phyloP scores from a whole-genome alignment of 768 basidiomycete genomes.

The Naganishia antarctica region DNA sequence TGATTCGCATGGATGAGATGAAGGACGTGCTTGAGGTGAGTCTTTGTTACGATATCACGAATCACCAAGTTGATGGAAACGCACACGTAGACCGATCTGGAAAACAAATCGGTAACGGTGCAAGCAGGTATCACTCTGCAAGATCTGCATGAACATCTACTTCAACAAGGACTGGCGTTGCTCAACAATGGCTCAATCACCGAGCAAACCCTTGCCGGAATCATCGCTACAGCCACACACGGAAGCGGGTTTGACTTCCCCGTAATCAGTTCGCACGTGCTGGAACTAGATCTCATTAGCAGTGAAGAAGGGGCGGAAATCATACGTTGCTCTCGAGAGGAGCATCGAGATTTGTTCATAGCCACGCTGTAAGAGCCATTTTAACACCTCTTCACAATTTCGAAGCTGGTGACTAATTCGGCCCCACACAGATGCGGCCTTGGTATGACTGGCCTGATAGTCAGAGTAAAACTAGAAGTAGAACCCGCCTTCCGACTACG shows the following conservation, averaged over 20 bases:
- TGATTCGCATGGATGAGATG: constrained; percentile 68
- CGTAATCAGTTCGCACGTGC: constrained; percentile 54
- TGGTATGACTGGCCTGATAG: constrained; percentile 80
- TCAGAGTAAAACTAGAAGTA: constrained; percentile 64
- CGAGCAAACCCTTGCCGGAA: constrained; percentile 87
- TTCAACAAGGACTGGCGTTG: constrained; percentile 69
- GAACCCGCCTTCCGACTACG: constrained; percentile 75
- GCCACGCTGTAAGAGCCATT: constrained; percentile 60
- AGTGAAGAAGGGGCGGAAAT: constrained; percentile 16
- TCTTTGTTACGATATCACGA: neutral
- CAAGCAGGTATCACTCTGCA: constrained; percentile 57
- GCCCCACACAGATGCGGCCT: constrained; percentile 60
- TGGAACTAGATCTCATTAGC: constrained; percentile 17
- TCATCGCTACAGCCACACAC: constrained; percentile 91
- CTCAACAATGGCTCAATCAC: constrained; percentile 92
- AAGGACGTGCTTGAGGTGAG: constrained; percentile 72
- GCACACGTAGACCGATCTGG: constrained; percentile 32
- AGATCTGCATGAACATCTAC: constrained; percentile 66
- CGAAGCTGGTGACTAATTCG: neutral
- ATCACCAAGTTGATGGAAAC: neutral
- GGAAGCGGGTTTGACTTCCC: constrained; percentile 76
- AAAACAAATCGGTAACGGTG: constrained; percentile 36
- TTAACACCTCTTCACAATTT: neutral
- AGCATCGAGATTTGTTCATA: constrained; percentile 70
- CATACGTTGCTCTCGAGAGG: constrained; percentile 44